These are phyloP conservation scores for Pseudotsuga menziesii DNA, from an alignment of 75 land plant species.

Conservation along the genomic window DNA sequence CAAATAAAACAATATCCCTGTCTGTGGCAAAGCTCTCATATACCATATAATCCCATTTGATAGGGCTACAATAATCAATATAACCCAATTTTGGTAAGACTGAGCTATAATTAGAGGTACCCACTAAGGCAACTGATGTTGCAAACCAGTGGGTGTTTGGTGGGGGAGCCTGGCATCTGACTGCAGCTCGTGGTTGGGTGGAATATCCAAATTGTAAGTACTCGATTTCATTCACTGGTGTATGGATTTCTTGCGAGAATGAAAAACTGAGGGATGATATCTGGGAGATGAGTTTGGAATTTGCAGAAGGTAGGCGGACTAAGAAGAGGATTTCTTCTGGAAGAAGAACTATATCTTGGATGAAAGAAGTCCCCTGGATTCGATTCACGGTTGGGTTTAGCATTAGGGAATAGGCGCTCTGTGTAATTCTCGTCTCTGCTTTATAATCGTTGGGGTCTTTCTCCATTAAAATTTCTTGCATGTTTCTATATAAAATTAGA, in stretches of 20 bases:
- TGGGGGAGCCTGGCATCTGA: constrained; percentile 26
- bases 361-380: neutral
- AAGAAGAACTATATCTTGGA: constrained; percentile 26
- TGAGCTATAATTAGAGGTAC: neutral
- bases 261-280: neutral
- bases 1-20: constrained; percentile 65
- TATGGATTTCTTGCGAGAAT: neutral
- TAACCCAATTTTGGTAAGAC: neutral
- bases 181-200: constrained; percentile 19
- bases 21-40: constrained; percentile 52
- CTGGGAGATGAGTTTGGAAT: neutral
- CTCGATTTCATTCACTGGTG: too few species aligned
- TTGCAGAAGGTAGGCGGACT: neutral
- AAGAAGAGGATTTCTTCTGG: constrained; percentile 40
- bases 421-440: neutral
- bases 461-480: neutral
- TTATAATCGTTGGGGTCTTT: neutral
- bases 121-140: constrained; percentile 9
- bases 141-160: constrained; percentile 19
- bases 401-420: neutral
- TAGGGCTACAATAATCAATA: neutral
- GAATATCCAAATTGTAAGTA: neutral
- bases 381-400: neutral
- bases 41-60: constrained; percentile 35
- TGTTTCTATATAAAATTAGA: neutral